Base-by-base conservation (phyloP, 495 filamentous ascomycete species). In the Penicillium silybi region DNA sequence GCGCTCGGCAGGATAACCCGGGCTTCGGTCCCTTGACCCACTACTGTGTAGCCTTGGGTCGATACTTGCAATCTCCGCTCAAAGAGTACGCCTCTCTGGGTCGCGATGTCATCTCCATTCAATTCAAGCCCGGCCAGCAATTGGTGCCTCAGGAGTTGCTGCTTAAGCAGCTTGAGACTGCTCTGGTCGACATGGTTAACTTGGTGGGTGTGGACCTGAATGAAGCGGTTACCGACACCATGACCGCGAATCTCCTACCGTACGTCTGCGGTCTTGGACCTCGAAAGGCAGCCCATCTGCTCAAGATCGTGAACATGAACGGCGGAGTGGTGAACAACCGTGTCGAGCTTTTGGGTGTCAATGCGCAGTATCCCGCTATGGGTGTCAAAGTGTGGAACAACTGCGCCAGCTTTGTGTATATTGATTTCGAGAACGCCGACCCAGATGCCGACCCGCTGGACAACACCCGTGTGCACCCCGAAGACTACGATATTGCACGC, bases 111-210 rank as follows among this genome's bases (percentile, higher is more conserved):
- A 77, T 87, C 3, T 92, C 91, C 1, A 81, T 98, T 40, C 75
- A 82, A 23, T 96, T 97, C 65, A 90, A 96, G 55, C 82, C 89
- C 19, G 89, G 89, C 50, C 93, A 98, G 68, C 84, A 91, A 48
- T 82, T 96, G 40, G 77, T 98, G 7, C 83, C 90, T 0, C 85
- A 88, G 45, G 92, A 97, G 2, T 87, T 95, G 66, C 75, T 97
- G 5, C 67, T 87, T 41, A 89, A 88, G 65, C 81, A 90, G 48
- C 79, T 98, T 18, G 93, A 97, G 58, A 93, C 88, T 2, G 89
- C 91, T 17, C 85, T 98, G 80, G 92, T 97, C 5, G 95, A 98
- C 62, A 96, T 95, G 84, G 93, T 98, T 58, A 98, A 98, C 65
- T 80, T 98, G 9, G 88, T 89, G 48, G 93, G 93, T 52, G 91